Evolutionary conservation across 73 alveolate genomes (phyloP).

Genomic region (Durusdinium trenchii): DNA sequence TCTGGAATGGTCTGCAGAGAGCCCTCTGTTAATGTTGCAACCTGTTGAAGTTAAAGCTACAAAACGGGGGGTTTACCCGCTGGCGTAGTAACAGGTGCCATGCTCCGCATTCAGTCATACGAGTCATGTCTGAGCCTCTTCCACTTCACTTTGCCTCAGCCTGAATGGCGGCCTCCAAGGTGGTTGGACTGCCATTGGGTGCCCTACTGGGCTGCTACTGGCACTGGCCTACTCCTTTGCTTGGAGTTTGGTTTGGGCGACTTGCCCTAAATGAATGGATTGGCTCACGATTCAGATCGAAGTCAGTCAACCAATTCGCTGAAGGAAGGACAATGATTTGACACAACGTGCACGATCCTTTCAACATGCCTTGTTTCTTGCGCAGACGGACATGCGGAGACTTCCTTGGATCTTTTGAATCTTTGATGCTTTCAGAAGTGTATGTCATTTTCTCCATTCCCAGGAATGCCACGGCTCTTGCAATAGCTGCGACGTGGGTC

Average conservation of each 20-base stretch:
- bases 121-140: too few species aligned
- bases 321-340: background rate
- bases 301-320: too few species aligned
- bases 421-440: background rate
- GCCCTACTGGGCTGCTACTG: constrained; percentile 82
- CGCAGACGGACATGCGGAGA: too few species aligned
- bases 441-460: background rate
- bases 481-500: constrained; percentile 79
- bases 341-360: background rate
- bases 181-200: constrained; percentile 72
- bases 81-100: too few species aligned
- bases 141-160: too few species aligned
- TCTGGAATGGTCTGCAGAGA: too few species aligned
- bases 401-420: background rate
- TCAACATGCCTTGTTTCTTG: background rate
- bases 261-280: background rate
- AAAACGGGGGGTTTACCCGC: too few species aligned
- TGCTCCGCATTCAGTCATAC: too few species aligned
- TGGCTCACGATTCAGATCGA: too few species aligned
- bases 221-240: constrained; percentile 83
- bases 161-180: too few species aligned
- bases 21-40: too few species aligned
- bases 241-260: constrained; percentile 75
- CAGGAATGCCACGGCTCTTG: constrained; percentile 69
- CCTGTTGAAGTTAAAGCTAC: too few species aligned